Evolutionary conservation across 1,284 basidiomycete genomes (phyloP).

Genomic region (Farysia itapuensis): DNA sequence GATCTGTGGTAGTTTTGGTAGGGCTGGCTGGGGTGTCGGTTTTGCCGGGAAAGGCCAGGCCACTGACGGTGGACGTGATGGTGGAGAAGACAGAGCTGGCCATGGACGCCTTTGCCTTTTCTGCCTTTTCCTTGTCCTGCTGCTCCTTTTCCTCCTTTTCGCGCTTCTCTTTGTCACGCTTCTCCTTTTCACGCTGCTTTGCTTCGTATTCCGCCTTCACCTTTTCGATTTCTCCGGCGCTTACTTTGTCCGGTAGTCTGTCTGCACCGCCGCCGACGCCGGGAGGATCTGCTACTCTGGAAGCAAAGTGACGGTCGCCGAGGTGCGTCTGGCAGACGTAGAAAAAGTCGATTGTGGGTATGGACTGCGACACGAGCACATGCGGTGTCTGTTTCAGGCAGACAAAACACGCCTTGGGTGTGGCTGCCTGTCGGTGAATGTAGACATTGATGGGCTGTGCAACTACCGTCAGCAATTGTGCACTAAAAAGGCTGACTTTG

Average conservation of each 20-base stretch:
- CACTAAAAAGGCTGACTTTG: background rate
- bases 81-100: conserved; percentile 29
- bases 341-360: conserved; percentile 46
- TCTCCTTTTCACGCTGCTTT: conserved; percentile 19
- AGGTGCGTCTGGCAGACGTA: conserved; percentile 47
- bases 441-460: conserved; percentile 38
- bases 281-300: conserved; percentile 17
- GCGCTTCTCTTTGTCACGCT: conserved; percentile 1
- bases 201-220: conserved; percentile 42
- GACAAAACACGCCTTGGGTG: conserved; percentile 41
- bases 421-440: conserved; percentile 43
- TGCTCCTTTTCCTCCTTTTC: conserved; percentile 10
- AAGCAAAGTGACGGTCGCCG: conserved; percentile 45
- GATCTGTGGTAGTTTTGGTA: conserved; percentile 1
- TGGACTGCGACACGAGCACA: conserved; percentile 41
- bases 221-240: conserved; percentile 40
- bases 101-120: conserved; percentile 12
- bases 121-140: conserved; percentile 8
- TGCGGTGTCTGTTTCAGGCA: conserved; percentile 39
- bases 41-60: conserved; percentile 19
- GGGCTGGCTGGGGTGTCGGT: conserved; percentile 1
- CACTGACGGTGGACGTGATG: conserved; percentile 22
- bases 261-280: background rate
- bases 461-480: background rate
- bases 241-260: conserved; percentile 32